Evolutionary conservation across 352 stramenopile genomes (phyloP).

Genomic region (Phytopythium delawarense): DNA sequence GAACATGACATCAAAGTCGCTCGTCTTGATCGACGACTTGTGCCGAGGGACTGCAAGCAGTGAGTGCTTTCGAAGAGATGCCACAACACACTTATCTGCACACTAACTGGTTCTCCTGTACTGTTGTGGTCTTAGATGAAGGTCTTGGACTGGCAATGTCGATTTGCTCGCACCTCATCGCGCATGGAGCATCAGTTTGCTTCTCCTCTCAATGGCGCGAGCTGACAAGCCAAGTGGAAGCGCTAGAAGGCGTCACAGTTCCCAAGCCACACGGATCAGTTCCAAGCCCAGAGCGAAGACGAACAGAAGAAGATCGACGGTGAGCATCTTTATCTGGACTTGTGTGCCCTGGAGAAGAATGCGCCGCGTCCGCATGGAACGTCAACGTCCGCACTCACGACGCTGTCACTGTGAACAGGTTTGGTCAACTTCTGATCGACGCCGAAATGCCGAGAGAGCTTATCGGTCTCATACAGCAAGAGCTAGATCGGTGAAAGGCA

Average conservation of each 20-base stretch:
- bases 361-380: too few relatives aligned
- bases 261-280: background rate
- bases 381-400: background rate
- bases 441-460: constrained; percentile 34
- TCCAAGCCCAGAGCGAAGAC: background rate
- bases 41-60: constrained; percentile 39
- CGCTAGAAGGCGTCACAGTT: background rate
- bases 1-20: constrained; percentile 21
- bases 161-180: constrained; percentile 29
- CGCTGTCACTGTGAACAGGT: constrained; percentile 9
- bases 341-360: background rate
- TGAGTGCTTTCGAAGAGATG: constrained; percentile 5
- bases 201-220: constrained; percentile 32
- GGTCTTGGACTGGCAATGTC: constrained; percentile 26
- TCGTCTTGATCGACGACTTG: constrained; percentile 52
- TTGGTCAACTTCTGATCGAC: constrained; percentile 18
- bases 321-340: background rate
- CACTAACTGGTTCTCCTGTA: background rate
- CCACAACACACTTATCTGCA: background rate
- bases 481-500: constrained; percentile 8
- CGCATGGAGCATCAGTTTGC: constrained; percentile 17
- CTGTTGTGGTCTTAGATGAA: constrained; percentile 14
- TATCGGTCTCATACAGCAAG: constrained; percentile 18
- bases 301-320: constrained; percentile 1
- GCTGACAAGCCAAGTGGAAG: constrained; percentile 14